A percentile compares a stretch with the other conserved stretches of the same genome.
These are phyloP conservation scores for Venturia aucupariae DNA, from an alignment of 2,329 filamentous ascomycete genomes.

Conservation along the genomic window DNA sequence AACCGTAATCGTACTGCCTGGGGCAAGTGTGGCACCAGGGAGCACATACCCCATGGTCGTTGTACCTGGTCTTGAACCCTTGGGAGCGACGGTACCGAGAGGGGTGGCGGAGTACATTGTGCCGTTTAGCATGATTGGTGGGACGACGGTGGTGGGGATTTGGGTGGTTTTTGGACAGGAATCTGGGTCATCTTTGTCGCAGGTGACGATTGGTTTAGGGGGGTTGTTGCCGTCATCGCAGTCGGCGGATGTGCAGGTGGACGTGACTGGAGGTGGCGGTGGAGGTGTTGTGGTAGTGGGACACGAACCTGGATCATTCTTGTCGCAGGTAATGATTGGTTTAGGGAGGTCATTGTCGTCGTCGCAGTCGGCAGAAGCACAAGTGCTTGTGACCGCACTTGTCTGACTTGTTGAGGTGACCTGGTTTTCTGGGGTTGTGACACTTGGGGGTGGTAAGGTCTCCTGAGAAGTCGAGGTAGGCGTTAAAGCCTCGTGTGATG, in stretches of 20 bases:
- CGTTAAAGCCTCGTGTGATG: neutral
- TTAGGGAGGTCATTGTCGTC: neutral
- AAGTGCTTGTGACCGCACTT: neutral
- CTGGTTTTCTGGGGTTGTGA: neutral
- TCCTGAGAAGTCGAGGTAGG: neutral
- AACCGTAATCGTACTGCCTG: neutral
- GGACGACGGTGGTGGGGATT: neutral
- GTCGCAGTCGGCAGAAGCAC: neutral
- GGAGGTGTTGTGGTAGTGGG: neutral
- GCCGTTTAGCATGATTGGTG: neutral
- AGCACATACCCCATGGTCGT: neutral
- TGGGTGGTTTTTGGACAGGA: neutral
- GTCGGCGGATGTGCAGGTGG: neutral
- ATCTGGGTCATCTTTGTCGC: neutral
- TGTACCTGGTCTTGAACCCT: neutral
- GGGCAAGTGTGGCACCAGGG: neutral
- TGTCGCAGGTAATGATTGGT: neutral
- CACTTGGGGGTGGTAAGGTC: neutral
- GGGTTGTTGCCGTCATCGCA: neutral
- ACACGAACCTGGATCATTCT: neutral
- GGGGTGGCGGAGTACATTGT: neutral
- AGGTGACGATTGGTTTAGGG: neutral
- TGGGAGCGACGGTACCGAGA: neutral
- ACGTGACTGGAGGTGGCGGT: neutral
- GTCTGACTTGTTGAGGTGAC: neutral